Percentiles rank a stretch among this genome's conserved stretches.
phyloP scores from a whole-genome alignment of 1,284 basidiomycete genomes.

The Fomitiporia mediterranea region DNA sequence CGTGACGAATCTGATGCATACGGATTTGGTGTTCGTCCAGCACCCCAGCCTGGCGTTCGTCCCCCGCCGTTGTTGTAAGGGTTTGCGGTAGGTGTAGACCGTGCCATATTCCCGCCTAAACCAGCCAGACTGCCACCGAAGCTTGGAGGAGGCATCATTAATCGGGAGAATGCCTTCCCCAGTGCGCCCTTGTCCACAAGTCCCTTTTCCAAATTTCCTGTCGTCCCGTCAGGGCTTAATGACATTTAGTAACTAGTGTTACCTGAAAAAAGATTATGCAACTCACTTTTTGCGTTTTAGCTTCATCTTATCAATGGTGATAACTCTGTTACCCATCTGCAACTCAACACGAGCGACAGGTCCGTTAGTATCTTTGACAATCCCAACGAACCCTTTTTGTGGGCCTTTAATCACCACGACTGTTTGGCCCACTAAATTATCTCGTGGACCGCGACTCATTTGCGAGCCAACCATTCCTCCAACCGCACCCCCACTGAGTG shows the following conservation, averaged over 20 bases:
- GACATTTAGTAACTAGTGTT: no score
- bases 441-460: slow-evolving; percentile 70
- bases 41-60: slow-evolving; percentile 32
- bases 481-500: slow-evolving; percentile 55
- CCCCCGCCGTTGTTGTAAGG: slow-evolving; percentile 30
- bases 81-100: slow-evolving; percentile 31
- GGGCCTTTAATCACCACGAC: slow-evolving; percentile 86
- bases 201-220: slow-evolving; percentile 39
- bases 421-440: slow-evolving; percentile 77
- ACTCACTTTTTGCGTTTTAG: slow-evolving; percentile 76
- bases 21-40: slow-evolving; percentile 16
- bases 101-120: background rate
- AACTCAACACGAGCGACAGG: slow-evolving; percentile 87
- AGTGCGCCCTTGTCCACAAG: no score
- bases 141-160: background rate
- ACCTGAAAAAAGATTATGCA: background rate
- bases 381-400: slow-evolving; percentile 88
- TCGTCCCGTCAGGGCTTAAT: slow-evolving; percentile 52
- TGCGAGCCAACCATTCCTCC: slow-evolving; percentile 81
- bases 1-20: slow-evolving; percentile 18
- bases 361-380: slow-evolving; percentile 95
- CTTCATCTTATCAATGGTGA: slow-evolving; percentile 81
- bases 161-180: background rate
- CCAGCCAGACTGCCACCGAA: slow-evolving; percentile 20
- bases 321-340: slow-evolving; percentile 85